Evolutionary conservation across 164 flowering plant species (phyloP).

Genomic region (Annona squamosa): DNA sequence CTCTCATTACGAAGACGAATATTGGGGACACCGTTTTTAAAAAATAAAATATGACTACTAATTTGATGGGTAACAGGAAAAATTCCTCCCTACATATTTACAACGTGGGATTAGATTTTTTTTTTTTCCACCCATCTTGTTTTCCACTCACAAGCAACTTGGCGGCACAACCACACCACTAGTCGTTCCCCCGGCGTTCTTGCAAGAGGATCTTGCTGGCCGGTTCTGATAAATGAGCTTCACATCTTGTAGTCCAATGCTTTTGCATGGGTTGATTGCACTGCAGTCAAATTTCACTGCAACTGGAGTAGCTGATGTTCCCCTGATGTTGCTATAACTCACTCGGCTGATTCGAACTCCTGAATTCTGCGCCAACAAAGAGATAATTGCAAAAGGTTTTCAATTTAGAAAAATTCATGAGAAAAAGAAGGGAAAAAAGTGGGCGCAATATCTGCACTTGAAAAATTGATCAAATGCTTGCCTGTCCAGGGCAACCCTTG

Average conservation of each 20-base stretch:
- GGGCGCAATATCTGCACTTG: not conserved
- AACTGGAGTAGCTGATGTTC: conserved; percentile 23
- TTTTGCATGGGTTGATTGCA: conserved; percentile 19
- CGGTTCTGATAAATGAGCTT: conserved; percentile 17
- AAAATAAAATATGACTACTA: too few relatives aligned
- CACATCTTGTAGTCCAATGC: conserved; percentile 18
- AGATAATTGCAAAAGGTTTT: not conserved
- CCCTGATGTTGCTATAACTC: conserved; percentile 18
- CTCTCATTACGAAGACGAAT: too few relatives aligned
- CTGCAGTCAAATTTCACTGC: conserved; percentile 27
- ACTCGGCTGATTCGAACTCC: conserved; percentile 22
- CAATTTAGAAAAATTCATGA: too few relatives aligned
- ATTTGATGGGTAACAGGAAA: too few relatives aligned
- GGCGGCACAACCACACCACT: conserved; percentile 15
- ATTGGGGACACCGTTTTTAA: too few relatives aligned
- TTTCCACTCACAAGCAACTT: conserved; percentile 12
- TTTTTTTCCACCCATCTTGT: too few relatives aligned
- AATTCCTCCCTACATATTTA: too few relatives aligned
- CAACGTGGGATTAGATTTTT: too few relatives aligned
- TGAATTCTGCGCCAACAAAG: conserved; percentile 9
- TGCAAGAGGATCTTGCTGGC: conserved; percentile 16
- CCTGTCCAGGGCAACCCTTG: conserved; percentile 27
- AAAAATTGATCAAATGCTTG: not conserved
- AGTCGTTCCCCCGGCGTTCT: conserved; percentile 14
- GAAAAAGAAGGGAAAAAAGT: too few relatives aligned